These are phyloP conservation scores for Rugosomyces carneus DNA, from an alignment of 1,284 basidiomycete genomes.

Conservation along the genomic window DNA sequence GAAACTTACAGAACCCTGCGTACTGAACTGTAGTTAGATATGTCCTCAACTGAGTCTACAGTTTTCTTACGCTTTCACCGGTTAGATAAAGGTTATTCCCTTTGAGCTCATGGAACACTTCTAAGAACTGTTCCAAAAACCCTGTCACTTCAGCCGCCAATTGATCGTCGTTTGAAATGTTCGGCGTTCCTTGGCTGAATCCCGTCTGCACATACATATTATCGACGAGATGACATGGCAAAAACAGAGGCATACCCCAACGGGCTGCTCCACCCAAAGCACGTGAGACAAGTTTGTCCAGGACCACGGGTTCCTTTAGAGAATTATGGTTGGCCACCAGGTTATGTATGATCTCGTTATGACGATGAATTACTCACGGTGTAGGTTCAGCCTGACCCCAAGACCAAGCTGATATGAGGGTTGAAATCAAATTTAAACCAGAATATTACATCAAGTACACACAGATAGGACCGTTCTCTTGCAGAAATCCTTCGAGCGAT, in stretches of 20 bases:
- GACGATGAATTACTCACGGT: slow-evolving; percentile 20
- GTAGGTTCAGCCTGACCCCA: slow-evolving; percentile 51
- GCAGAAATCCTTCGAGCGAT: slow-evolving; percentile 68
- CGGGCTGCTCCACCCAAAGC: slow-evolving; percentile 75
- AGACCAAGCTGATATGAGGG: slow-evolving; percentile 51
- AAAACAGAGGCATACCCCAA: slow-evolving; percentile 33
- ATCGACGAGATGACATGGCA: slow-evolving; percentile 1
- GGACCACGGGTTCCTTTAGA: slow-evolving; percentile 44
- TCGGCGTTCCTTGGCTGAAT: slow-evolving; percentile 63
- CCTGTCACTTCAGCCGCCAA: slow-evolving; percentile 51
- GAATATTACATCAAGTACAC: too few species aligned
- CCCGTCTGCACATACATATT: slow-evolving; percentile 43
- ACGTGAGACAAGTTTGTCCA: slow-evolving; percentile 73
- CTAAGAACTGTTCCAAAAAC: slow-evolving; percentile 62
- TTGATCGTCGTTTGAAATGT: slow-evolving; percentile 58
- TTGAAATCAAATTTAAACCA: too few species aligned
- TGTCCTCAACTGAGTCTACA: neutral
- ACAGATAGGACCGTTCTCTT: slow-evolving; percentile 63
- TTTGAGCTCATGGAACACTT: slow-evolving; percentile 59
- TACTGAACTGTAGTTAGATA: slow-evolving; percentile 36
- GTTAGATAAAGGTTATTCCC: slow-evolving; percentile 56
- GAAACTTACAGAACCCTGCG: slow-evolving; percentile 51
- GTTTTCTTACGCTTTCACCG: slow-evolving; percentile 55
- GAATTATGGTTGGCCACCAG: too few species aligned
- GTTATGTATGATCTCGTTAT: neutral